Evolutionary conservation across 805 yeast species (phyloP).

Genomic region (Metahyphopichia silvanorum): DNA sequence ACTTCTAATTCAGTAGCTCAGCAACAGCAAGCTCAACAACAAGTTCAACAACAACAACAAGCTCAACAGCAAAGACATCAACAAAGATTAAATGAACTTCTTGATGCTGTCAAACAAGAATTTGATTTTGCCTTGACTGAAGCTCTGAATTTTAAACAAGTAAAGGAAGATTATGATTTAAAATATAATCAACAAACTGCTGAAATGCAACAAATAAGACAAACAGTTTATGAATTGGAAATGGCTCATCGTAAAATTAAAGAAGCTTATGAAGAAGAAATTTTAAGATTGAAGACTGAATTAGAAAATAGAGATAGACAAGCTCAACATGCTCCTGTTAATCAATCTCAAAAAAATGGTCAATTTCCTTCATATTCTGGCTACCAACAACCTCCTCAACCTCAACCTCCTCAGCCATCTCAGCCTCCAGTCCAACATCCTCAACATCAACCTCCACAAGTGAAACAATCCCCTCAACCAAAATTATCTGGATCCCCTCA

Average conservation of each 20-base stretch:
- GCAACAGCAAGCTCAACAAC: slow-evolving; percentile 15
- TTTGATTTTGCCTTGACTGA: slow-evolving; percentile 82
- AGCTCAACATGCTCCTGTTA: slow-evolving; percentile 18
- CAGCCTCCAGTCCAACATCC: slow-evolving; percentile 17
- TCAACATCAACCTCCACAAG: slow-evolving; percentile 13
- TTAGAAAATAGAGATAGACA: slow-evolving; percentile 76
- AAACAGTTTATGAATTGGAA: slow-evolving; percentile 90
- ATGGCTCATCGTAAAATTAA: slow-evolving; percentile 92
- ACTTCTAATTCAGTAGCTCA: slow-evolving; percentile 24
- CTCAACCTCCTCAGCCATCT: slow-evolving; percentile 12
- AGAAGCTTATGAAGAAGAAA: slow-evolving; percentile 94
- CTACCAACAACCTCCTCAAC: slow-evolving; percentile 12
- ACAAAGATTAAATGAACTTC: slow-evolving; percentile 64
- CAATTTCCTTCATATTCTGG: too few species aligned
- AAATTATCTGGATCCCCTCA: slow-evolving; percentile 10
- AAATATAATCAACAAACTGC: slow-evolving; percentile 88
- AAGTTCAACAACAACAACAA: slow-evolving; percentile 21
- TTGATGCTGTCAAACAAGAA: slow-evolving; percentile 91
- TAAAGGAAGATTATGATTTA: slow-evolving; percentile 88
- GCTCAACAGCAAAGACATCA: slow-evolving; percentile 41
- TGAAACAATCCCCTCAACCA: slow-evolving; percentile 16
- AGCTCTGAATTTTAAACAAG: slow-evolving; percentile 80
- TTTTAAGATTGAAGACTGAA: slow-evolving; percentile 78
- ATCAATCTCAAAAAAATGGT: slow-evolving; percentile 31
- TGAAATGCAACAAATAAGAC: slow-evolving; percentile 91